Evolutionary conservation across 805 yeast species (phyloP).

Genomic region (Teunomyces barrocoloradensis): DNA sequence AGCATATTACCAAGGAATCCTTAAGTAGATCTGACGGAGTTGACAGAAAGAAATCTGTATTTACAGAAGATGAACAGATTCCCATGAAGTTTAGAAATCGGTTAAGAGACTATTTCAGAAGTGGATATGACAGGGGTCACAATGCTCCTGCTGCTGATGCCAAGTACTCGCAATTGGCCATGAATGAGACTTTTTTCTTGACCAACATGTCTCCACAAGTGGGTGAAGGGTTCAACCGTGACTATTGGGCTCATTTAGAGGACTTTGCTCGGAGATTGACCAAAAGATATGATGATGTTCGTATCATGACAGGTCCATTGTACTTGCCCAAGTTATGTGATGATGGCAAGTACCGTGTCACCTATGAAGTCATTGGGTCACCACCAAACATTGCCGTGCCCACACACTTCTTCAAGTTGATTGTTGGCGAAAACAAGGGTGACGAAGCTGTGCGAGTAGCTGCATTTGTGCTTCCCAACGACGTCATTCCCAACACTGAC

Average conservation of each 20-base stretch:
- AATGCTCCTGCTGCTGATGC: slow-evolving; percentile 98
- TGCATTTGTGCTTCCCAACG: slow-evolving; percentile 93
- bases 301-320: slow-evolving; percentile 91
- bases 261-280: slow-evolving; percentile 81
- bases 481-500: slow-evolving; percentile 63
- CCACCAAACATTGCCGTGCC: slow-evolving; percentile 98
- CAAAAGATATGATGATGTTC: slow-evolving; percentile 64
- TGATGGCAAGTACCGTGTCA: slow-evolving; percentile 83
- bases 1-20: slow-evolving; percentile 79
- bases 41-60: slow-evolving; percentile 77
- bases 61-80: slow-evolving; percentile 80
- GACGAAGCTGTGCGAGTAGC: slow-evolving; percentile 62
- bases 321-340: slow-evolving; percentile 76
- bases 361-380: slow-evolving; percentile 91
- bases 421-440: slow-evolving; percentile 70
- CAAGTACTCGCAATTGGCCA: slow-evolving; percentile 81
- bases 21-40: slow-evolving; percentile 50
- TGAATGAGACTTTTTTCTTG: slow-evolving; percentile 90
- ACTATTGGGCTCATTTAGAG: slow-evolving; percentile 96
- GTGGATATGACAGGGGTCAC: slow-evolving; percentile 97
- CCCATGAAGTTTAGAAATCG: slow-evolving; percentile 76
- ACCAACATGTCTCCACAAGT: slow-evolving; percentile 96
- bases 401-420: slow-evolving; percentile 89
- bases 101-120: slow-evolving; percentile 83
- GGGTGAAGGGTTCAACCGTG: slow-evolving; percentile 96